Base-by-base conservation (phyloP, 768 basidiomycete species). In the Boletus rufocinnamomeus region DNA sequence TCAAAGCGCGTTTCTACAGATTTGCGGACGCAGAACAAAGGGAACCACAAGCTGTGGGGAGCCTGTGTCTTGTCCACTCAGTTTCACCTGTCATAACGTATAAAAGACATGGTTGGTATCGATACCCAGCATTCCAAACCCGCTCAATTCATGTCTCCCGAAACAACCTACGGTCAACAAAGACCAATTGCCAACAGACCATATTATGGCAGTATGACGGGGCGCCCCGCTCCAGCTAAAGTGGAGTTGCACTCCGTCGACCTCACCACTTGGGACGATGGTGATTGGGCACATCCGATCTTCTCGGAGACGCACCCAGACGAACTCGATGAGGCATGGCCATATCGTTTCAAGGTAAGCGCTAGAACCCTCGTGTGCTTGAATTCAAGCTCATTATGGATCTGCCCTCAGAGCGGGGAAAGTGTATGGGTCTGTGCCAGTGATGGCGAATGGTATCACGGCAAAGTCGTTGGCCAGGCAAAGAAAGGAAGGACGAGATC, bases 351-450 rank as follows among this genome's bases (percentile, higher is more conserved):
- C 71, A 70, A 76, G 66, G 76, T 72, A n/a, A 60, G 61, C 41
- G 23, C 9, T 23, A 23, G 30, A 32, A 9, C 17, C 37, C 28
- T 14, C 9, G 8, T n/a, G 8, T 38, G 45, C 40, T 25, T 37
- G 37, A 50, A 52, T 54, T 34, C 58, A n/a, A n/a, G n/a, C n/a
- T n/a, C n/a, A 27, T 47, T 47, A 32, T 47, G 38, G 37, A 57
- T 41, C 38, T 49, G 32, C 43, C 6, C 27, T 38, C 50, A 84
- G 82, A 68, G 72, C 28, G 78, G 78, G 25, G 79, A 85, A 44
- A 41, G 30, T 19, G 85, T 84, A 28, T 85, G 84, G 85, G 68
- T 86, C 17, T 77, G 75, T 55, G 81, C 79, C 5, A 69, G 73
- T 34, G 75, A 79, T 34, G 78, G 78, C n/a, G 76, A 80, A 46